phyloP scores from a whole-genome alignment of 164 flowering plant genomes.

The Berberis thunbergii region DNA sequence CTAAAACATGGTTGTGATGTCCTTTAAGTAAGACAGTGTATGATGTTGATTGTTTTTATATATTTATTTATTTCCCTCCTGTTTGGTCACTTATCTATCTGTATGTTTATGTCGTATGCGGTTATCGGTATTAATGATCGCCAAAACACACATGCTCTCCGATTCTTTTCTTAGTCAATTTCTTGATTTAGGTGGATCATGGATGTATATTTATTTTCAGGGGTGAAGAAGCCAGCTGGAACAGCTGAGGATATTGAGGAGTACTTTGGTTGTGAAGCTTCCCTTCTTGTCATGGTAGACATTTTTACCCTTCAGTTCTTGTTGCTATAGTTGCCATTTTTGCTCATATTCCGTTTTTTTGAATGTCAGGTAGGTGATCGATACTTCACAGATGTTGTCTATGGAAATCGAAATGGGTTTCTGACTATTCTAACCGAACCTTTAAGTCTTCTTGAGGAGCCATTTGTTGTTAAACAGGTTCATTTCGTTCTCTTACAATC shows the following conservation, averaged over 20 bases:
- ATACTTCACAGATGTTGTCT: slow-evolving; percentile 77
- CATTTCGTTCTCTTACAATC: slow-evolving; percentile 4
- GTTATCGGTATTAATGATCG: too few relatives aligned
- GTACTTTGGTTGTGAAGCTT: slow-evolving; percentile 68
- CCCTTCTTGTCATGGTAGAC: slow-evolving; percentile 59
- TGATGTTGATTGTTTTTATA: too few relatives aligned
- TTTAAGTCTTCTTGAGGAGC: slow-evolving; percentile 56
- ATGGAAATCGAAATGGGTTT: slow-evolving; percentile 85
- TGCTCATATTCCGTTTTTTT: slow-evolving; percentile 1
- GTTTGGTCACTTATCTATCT: too few relatives aligned
- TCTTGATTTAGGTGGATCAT: too few relatives aligned
- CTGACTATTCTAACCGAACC: slow-evolving; percentile 74
- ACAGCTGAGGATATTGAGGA: slow-evolving; percentile 72
- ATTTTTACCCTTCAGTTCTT: not conserved
- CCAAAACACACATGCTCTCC: too few relatives aligned
- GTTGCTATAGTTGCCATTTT: not conserved
- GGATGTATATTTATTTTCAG: slow-evolving; percentile 19
- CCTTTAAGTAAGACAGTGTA: too few relatives aligned
- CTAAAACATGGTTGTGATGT: too few relatives aligned
- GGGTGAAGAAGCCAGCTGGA: slow-evolving; percentile 86
- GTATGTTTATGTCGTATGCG: too few relatives aligned
- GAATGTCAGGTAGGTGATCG: slow-evolving; percentile 82
- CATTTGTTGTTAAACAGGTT: slow-evolving; percentile 81
- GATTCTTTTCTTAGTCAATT: too few relatives aligned
- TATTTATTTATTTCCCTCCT: too few relatives aligned